Evolutionary conservation across 305 asterid genomes (phyloP).

Genomic region (Solanum hybrid): DNA sequence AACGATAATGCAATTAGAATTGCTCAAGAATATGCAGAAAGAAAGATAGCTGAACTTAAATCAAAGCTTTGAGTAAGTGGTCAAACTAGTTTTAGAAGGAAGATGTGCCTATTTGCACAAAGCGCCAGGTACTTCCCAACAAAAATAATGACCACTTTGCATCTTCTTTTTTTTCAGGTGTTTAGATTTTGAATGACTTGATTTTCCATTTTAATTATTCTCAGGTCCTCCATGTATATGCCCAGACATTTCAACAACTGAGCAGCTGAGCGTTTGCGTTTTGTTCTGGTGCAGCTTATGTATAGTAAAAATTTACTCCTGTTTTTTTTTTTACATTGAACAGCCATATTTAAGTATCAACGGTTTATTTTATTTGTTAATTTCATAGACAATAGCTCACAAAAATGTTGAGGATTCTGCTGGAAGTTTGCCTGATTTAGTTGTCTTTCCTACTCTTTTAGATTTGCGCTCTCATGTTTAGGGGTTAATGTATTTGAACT

Average conservation of each 20-base stretch:
- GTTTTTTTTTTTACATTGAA: neutral
- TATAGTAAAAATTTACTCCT: neutral
- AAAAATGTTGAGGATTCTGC: neutral
- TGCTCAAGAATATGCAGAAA: slow-evolving; percentile 55
- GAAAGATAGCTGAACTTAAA: slow-evolving; percentile 28
- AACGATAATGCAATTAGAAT: slow-evolving; percentile 45
- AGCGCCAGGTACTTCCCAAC: neutral
- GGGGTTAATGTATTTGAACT: neutral
- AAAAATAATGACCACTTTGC: neutral
- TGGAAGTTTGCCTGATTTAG: neutral
- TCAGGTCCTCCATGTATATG: neutral
- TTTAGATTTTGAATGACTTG: neutral
- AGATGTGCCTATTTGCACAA: neutral
- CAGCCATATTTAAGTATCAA: neutral
- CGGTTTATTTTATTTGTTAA: neutral
- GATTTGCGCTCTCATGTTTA: neutral
- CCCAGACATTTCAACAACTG: neutral
- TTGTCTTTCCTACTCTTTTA: neutral
- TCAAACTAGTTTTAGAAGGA: neutral
- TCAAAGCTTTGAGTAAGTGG: slow-evolving; percentile 34
- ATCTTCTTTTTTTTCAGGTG: neutral
- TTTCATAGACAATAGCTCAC: neutral
- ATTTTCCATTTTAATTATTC: neutral
- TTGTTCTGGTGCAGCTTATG: neutral
- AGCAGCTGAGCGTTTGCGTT: neutral